Conservation (phyloP, 805 yeast species). For the Clavispora asparagi region DNA sequence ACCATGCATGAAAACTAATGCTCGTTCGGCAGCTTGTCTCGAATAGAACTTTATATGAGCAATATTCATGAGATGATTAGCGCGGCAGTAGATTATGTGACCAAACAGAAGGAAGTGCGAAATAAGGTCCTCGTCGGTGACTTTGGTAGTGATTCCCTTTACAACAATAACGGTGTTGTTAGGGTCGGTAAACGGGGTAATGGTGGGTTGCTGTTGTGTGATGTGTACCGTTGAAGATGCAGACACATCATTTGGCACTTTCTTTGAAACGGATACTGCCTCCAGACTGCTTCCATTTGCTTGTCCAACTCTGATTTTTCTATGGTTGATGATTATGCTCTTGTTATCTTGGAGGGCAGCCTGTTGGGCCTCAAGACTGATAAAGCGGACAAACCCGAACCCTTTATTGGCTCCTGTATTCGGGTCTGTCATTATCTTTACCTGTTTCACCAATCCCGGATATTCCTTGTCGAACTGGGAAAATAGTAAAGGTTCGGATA, state of each 20-base stretch:
- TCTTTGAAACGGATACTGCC: constrained; percentile 1
- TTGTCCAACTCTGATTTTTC: constrained; percentile 68
- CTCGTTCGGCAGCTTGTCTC: constrained; percentile 34
- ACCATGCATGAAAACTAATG: constrained; percentile 31
- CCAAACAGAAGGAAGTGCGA: constrained; percentile 65
- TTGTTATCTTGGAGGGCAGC: constrained; percentile 78
- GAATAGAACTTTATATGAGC: constrained; percentile 25
- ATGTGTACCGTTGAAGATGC: constrained; percentile 15
- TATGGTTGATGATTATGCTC: constrained; percentile 63
- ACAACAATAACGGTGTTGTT: constrained; percentile 72
- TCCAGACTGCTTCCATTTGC: constrained; percentile 29
- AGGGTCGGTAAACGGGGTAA: constrained; percentile 71
- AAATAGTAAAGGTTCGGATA: constrained; percentile 59
- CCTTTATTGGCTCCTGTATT: constrained; percentile 70
- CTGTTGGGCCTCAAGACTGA: constrained; percentile 59
- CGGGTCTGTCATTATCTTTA: constrained; percentile 74
- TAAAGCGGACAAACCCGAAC: constrained; percentile 84
- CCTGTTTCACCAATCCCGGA: constrained; percentile 65
- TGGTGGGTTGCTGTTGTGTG: constrained; percentile 46
- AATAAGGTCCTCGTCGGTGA: constrained; percentile 59
- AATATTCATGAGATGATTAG: constrained; percentile 15
- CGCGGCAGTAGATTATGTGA: constrained; percentile 23
- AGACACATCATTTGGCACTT: neutral
- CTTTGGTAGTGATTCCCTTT: constrained; percentile 55
- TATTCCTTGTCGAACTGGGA: constrained; percentile 64